These are phyloP conservation scores for Lipomyces starkeyi DNA, from an alignment of 805 yeast species.

Conservation along the genomic window DNA sequence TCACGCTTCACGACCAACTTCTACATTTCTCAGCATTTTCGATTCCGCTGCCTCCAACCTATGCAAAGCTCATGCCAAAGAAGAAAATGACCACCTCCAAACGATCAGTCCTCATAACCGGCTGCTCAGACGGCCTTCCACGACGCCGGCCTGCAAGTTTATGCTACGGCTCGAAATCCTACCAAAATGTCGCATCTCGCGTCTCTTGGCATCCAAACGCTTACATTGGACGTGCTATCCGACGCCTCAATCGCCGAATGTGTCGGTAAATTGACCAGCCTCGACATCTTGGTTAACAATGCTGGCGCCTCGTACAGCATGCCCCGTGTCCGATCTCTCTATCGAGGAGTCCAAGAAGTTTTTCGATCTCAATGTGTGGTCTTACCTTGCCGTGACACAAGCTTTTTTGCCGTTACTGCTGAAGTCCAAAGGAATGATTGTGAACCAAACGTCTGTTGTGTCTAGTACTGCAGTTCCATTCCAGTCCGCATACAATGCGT, in stretches of 20 bases:
- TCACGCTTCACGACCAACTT: too few species aligned
- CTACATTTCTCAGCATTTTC: too few species aligned
- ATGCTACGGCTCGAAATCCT: not conserved
- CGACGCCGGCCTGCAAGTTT: not conserved
- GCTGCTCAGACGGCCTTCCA: slow-evolving; percentile 6
- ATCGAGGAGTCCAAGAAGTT: not conserved
- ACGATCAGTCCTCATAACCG: slow-evolving; percentile 4
- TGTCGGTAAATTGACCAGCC: not conserved
- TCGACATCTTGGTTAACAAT: slow-evolving; percentile 18
- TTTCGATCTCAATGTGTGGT: slow-evolving; percentile 11
- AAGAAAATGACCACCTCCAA: not conserved
- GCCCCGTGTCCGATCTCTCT: slow-evolving; percentile 15
- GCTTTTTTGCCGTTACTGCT: slow-evolving; percentile 11
- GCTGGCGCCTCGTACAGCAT: slow-evolving; percentile 5
- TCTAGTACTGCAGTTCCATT: slow-evolving; percentile 3
- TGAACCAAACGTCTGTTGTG: not conserved
- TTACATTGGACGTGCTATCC: not conserved
- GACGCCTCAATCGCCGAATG: not conserved
- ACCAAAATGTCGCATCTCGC: not conserved
- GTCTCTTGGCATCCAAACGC: not conserved
- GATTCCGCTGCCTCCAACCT: too few species aligned
- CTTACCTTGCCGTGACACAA: slow-evolving; percentile 5
- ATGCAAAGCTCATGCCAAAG: too few species aligned
- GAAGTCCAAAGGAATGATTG: slow-evolving; percentile 17
- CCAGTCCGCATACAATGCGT: slow-evolving; percentile 14